Percentiles rank a stretch among this genome's conserved stretches.
Conservation (phyloP, 129 eudicot genomes). For the Flaveria linearis region DNA sequence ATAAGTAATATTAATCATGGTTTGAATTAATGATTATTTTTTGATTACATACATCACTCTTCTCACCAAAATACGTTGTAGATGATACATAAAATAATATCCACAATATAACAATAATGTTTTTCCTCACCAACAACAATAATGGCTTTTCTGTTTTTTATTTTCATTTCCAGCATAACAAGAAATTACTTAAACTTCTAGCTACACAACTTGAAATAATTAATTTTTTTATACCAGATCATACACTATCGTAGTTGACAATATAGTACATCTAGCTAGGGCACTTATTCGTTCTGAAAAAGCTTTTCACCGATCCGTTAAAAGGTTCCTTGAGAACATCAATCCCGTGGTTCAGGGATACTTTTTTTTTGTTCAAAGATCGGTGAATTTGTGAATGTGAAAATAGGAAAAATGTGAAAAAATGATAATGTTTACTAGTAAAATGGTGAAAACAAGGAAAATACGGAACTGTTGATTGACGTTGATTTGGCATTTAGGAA, state of each 20-base stretch:
- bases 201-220: background rate
- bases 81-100: constrained; percentile 20
- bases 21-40: constrained; percentile 14
- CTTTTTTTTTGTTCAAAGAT: too few species aligned
- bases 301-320: too few species aligned
- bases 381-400: too few species aligned
- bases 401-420: too few species aligned
- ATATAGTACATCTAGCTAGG: background rate
- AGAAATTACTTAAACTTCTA: background rate
- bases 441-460: too few species aligned
- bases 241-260: too few species aligned
- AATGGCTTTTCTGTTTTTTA: constrained; percentile 8
- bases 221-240: background rate
- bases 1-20: constrained; percentile 26
- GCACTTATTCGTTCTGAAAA: too few species aligned
- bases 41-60: constrained; percentile 30
- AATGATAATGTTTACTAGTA: too few species aligned
- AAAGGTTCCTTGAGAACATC: too few species aligned
- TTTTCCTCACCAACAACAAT: background rate
- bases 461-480: too few species aligned
- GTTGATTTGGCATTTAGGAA: too few species aligned
- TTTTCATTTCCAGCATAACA: background rate
- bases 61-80: constrained; percentile 18
- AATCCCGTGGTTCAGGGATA: too few species aligned
- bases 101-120: background rate